These are phyloP conservation scores for Paraphaeosphaeria sporulosa DNA, from an alignment of 2,329 filamentous ascomycete genomes.

Conservation along the genomic window DNA sequence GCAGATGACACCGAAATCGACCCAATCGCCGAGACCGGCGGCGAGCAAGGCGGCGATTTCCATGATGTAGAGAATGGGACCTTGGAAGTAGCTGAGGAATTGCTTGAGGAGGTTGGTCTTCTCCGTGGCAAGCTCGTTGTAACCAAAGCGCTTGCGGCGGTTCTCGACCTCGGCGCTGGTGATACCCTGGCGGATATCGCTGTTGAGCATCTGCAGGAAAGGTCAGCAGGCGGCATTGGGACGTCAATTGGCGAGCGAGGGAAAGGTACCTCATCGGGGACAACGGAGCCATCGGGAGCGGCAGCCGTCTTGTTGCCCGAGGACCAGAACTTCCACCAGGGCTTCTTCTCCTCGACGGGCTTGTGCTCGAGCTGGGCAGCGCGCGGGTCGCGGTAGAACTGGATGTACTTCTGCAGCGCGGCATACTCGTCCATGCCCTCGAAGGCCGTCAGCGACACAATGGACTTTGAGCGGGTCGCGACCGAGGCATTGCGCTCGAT, in stretches of 20 bases:
- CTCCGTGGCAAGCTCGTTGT: conserved; percentile 75
- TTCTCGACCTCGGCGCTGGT: conserved; percentile 65
- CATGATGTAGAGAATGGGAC: conserved; percentile 82
- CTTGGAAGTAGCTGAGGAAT: conserved; percentile 78
- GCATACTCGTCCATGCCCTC: conserved; percentile 69
- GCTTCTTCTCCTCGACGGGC: conserved; percentile 55
- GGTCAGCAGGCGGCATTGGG: conserved; percentile 50
- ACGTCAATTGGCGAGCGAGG: background rate
- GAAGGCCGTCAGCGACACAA: conserved; percentile 44
- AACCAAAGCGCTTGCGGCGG: conserved; percentile 72
- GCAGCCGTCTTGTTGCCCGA: conserved; percentile 40
- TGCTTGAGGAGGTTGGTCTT: conserved; percentile 79
- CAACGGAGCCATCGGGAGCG: conserved; percentile 47
- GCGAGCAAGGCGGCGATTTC: conserved; percentile 77
- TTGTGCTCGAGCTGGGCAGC: conserved; percentile 48
- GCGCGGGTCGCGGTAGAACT: conserved; percentile 67
- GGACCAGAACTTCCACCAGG: conserved; percentile 68
- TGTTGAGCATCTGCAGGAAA: conserved; percentile 59
- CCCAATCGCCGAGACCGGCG: conserved; percentile 77
- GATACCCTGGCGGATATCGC: conserved; percentile 72
- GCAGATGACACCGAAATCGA: conserved; percentile 79
- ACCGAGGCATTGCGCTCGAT: conserved; percentile 40
- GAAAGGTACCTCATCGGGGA: conserved; percentile 63
- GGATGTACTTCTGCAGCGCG: conserved; percentile 72
- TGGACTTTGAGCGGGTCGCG: conserved; percentile 45